These are phyloP conservation scores for Diaporthe sp. DNA, from an alignment of 2,329 filamentous ascomycete species.

Conservation along the genomic window DNA sequence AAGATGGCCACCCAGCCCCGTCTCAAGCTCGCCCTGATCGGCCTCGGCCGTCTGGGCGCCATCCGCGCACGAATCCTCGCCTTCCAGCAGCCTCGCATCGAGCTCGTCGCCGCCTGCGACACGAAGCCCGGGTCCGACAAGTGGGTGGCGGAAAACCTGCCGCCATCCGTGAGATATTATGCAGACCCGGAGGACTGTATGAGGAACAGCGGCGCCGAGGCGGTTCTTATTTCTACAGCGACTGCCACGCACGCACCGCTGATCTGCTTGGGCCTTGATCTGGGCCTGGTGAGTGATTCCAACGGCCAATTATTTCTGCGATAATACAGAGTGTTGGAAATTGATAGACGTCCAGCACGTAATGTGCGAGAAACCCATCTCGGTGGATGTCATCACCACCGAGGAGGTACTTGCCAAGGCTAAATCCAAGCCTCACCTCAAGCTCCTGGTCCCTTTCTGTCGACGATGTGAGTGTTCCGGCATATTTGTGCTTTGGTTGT, in stretches of 20 bases:
- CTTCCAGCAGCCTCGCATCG: slow-evolving; percentile 52
- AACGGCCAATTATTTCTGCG: neutral
- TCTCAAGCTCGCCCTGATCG: slow-evolving; percentile 44
- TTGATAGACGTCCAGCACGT: slow-evolving; percentile 40
- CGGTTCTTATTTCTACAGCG: slow-evolving; percentile 49
- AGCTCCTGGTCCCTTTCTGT: slow-evolving; percentile 43
- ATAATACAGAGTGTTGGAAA: neutral
- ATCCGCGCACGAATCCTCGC: slow-evolving; percentile 51
- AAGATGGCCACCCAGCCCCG: slow-evolving; percentile 18
- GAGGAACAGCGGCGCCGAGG: slow-evolving; percentile 47
- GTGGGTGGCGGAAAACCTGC: slow-evolving; percentile 50
- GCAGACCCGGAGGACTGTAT: slow-evolving; percentile 46
- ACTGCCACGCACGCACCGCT: slow-evolving; percentile 49
- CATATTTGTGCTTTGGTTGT: fast-evolving
- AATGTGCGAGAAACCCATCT: slow-evolving; percentile 46
- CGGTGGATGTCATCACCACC: slow-evolving; percentile 43
- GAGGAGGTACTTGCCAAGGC: slow-evolving; percentile 42
- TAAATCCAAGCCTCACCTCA: slow-evolving; percentile 43
- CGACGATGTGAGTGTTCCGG: slow-evolving; percentile 42
- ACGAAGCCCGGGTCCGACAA: slow-evolving; percentile 50
- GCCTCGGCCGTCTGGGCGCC: slow-evolving; percentile 48
- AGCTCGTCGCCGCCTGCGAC: slow-evolving; percentile 52
- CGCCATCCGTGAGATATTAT: slow-evolving; percentile 35
- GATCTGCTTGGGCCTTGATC: slow-evolving; percentile 45
- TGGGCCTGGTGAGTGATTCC: slow-evolving; percentile 37